Conservation (phyloP, 2,329 filamentous ascomycete genomes). For the Lecanosticta acicola region DNA sequence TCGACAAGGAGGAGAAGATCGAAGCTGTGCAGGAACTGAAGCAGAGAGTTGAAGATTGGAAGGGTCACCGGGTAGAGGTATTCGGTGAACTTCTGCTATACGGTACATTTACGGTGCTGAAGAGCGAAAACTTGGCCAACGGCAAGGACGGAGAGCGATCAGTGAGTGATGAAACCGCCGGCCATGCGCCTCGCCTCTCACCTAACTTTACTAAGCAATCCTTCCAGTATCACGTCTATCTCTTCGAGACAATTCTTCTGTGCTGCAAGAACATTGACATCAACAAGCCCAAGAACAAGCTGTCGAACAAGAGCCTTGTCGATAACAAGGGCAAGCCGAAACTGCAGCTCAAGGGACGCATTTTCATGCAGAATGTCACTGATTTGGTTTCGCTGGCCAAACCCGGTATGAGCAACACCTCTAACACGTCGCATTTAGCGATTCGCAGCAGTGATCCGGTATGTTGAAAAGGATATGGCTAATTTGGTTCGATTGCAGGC, state of each 20-base stretch:
- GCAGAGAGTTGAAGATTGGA: constrained; percentile 90
- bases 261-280: constrained; percentile 94
- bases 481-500: constrained; percentile 47
- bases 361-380: constrained; percentile 98
- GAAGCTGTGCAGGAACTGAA: constrained; percentile 80
- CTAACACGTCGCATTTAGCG: constrained; percentile 11
- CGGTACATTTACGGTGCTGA: constrained; percentile 86
- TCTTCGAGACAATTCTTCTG: constrained; percentile 90
- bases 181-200: too few species aligned
- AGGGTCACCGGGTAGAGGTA: constrained; percentile 81
- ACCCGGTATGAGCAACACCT: constrained; percentile 58
- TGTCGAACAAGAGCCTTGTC: constrained; percentile 65
- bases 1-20: constrained; percentile 77
- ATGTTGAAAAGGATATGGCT: constrained; percentile 23
- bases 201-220: too few species aligned
- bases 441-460: constrained; percentile 24
- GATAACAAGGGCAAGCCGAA: constrained; percentile 69
- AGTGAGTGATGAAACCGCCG: too few species aligned
- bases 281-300: constrained; percentile 68
- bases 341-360: constrained; percentile 89
- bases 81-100: constrained; percentile 86
- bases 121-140: constrained; percentile 40
- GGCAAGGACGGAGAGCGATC: constrained; percentile 88
- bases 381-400: constrained; percentile 84
- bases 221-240: constrained; percentile 84